Evolutionary conservation across 148 eudicot genomes (phyloP).

Genomic region (Chenopodium berlandieri): DNA sequence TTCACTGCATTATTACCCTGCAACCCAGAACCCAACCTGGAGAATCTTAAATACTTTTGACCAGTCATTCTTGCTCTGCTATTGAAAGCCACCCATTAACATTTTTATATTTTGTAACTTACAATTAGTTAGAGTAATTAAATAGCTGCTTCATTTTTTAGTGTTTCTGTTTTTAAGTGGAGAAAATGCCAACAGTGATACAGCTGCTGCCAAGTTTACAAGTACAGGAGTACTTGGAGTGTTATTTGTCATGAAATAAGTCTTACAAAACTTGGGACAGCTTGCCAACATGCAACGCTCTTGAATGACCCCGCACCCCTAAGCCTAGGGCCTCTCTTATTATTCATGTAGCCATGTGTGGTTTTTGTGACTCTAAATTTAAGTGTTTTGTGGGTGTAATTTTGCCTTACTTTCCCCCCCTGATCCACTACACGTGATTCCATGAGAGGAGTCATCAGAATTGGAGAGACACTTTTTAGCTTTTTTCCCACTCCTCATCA

Average conservation of each 20-base stretch:
- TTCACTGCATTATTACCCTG: slow-evolving; percentile 3
- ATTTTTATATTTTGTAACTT: neutral
- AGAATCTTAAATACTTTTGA: slow-evolving; percentile 29
- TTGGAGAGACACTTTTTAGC: slow-evolving; percentile 8
- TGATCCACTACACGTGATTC: slow-evolving; percentile 31
- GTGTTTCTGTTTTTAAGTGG: neutral
- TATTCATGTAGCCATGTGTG: slow-evolving; percentile 12
- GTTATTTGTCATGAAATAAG: neutral
- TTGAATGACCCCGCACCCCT: slow-evolving; percentile 29
- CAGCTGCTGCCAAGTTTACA: slow-evolving; percentile 3
- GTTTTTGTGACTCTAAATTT: neutral
- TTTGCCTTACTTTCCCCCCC: slow-evolving; percentile 16
- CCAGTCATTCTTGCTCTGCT: slow-evolving; percentile 26
- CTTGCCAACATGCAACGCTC: slow-evolving; percentile 29
- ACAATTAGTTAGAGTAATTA: too few species aligned
- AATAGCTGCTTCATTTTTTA: neutral
- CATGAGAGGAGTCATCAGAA: slow-evolving; percentile 19
- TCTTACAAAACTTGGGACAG: slow-evolving; percentile 22
- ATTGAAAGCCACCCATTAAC: slow-evolving; percentile 20
- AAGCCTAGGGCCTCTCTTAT: slow-evolving; percentile 13
- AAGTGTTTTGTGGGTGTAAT: slow-evolving; percentile 1
- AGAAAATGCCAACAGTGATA: neutral
- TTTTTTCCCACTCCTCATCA: neutral
- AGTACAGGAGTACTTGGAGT: slow-evolving; percentile 17
- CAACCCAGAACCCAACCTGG: slow-evolving; percentile 20